These are phyloP conservation scores for Lactuca sativa DNA, from an alignment of 129 eudicot species.

Conservation along the genomic window DNA sequence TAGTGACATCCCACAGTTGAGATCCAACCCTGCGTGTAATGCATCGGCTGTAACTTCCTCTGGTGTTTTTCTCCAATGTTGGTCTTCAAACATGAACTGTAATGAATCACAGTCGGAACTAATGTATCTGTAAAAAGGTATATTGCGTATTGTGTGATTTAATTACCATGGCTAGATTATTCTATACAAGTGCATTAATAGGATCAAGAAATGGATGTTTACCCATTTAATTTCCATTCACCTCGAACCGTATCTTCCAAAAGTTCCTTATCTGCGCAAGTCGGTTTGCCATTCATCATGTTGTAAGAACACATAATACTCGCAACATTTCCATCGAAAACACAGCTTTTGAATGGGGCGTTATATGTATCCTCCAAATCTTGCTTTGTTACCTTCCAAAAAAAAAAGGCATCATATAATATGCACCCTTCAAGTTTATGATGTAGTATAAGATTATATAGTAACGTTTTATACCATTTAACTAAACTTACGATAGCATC, in stretches of 20 bases:
- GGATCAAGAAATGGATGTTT: not conserved
- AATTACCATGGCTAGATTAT: not conserved
- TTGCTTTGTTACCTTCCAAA: conserved; percentile 39
- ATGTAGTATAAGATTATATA: not conserved
- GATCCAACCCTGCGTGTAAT: conserved; percentile 48
- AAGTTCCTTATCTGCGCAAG: conserved; percentile 33
- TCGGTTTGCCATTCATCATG: conserved; percentile 34
- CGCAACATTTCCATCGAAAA: conserved; percentile 39
- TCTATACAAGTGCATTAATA: not conserved
- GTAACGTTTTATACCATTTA: not conserved
- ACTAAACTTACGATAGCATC: conserved; percentile 31
- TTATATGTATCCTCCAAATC: conserved; percentile 41
- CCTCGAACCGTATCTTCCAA: conserved; percentile 33
- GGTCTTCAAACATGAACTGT: conserved; percentile 23
- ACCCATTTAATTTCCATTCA: conserved; percentile 42
- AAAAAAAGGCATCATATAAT: not conserved
- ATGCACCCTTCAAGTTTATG: not conserved
- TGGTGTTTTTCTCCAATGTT: conserved; percentile 39
- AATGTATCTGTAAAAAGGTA: conserved; percentile 21
- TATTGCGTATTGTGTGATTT: not conserved
- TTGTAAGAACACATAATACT: conserved; percentile 45
- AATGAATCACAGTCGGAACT: conserved; percentile 40
- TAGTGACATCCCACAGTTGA: conserved; percentile 45
- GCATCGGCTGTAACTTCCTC: conserved; percentile 50
- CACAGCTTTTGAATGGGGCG: conserved; percentile 42